Evolutionary conservation across 2,329 filamentous ascomycete species (phyloP).

Genomic region (Lasiodiplodia sp.): DNA sequence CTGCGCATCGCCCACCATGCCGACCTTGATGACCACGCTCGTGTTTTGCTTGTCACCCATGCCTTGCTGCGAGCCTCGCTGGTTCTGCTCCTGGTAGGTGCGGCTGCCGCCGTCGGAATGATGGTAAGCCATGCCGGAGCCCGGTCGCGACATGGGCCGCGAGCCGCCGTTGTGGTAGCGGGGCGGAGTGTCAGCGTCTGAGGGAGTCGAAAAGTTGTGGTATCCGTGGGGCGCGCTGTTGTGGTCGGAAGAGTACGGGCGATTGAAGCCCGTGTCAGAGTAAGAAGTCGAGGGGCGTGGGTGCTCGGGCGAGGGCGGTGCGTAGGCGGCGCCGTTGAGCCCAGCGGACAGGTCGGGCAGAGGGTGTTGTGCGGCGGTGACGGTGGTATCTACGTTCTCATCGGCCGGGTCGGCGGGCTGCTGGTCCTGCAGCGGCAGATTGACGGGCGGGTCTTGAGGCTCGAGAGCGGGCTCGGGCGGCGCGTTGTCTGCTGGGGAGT

Average conservation of each 20-base stretch:
- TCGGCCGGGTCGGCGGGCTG: slow-evolving; percentile 52
- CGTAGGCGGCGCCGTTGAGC: slow-evolving; percentile 49
- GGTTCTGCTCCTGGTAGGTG: slow-evolving; percentile 57
- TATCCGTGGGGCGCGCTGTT: slow-evolving; percentile 38
- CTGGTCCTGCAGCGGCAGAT: slow-evolving; percentile 36
- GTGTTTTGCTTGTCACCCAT: slow-evolving; percentile 55
- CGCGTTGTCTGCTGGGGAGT: slow-evolving; percentile 29
- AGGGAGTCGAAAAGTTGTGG: slow-evolving; percentile 54
- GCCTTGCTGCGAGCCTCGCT: slow-evolving; percentile 49
- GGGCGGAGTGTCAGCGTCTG: slow-evolving; percentile 56
- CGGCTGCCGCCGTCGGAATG: slow-evolving; percentile 52
- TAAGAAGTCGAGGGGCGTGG: slow-evolving; percentile 62
- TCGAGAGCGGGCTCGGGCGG: slow-evolving; percentile 28
- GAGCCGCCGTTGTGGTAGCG: slow-evolving; percentile 32
- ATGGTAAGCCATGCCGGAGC: slow-evolving; percentile 59
- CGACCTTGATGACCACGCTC: slow-evolving; percentile 96
- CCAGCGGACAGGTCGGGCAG: slow-evolving; percentile 46
- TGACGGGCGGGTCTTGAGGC: slow-evolving; percentile 29
- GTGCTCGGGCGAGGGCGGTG: slow-evolving; percentile 44
- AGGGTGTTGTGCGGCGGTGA: slow-evolving; percentile 48
- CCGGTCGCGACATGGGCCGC: slow-evolving; percentile 52
- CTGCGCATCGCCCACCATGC: slow-evolving; percentile 98
- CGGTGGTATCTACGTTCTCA: slow-evolving; percentile 58
- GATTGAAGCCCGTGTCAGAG: slow-evolving; percentile 57
- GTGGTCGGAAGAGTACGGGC: slow-evolving; percentile 49